A percentile compares a stretch with the other conserved stretches of the same genome.
Evolutionary conservation across 805 yeast genomes (phyloP).

Genomic region (Myxozyma kluyveri): DNA sequence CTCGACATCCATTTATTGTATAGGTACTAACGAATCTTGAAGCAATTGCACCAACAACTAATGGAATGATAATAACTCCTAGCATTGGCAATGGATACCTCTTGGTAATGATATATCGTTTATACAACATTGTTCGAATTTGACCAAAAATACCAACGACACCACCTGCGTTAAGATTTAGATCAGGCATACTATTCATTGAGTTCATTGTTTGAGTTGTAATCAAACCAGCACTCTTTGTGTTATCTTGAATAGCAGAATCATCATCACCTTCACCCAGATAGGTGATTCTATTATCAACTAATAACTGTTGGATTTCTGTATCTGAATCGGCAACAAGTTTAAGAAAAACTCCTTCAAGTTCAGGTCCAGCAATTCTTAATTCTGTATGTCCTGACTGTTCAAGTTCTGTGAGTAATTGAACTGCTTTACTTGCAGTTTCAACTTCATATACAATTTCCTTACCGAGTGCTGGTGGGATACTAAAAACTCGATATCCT

Average conservation of each 20-base stretch:
- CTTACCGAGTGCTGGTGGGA: constrained; percentile 22
- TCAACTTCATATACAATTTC: constrained; percentile 18
- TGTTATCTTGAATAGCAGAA: not conserved
- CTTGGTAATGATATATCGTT: constrained; percentile 16
- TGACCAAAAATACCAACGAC: constrained; percentile 16
- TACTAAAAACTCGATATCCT: constrained; percentile 32
- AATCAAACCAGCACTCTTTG: not conserved
- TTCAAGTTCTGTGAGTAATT: constrained; percentile 9
- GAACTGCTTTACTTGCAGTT: constrained; percentile 8
- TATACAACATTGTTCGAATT: constrained; percentile 22
- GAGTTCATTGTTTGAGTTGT: not conserved
- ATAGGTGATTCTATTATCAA: constrained; percentile 8
- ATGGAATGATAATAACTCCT: constrained; percentile 14
- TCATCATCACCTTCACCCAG: not conserved
- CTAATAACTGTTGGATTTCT: constrained; percentile 15
- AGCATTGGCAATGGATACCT: constrained; percentile 19
- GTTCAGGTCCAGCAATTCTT: constrained; percentile 36
- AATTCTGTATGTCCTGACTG: constrained; percentile 6
- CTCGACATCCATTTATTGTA: constrained; percentile 8
- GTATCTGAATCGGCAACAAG: constrained; percentile 30
- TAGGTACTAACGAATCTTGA: constrained; percentile 13
- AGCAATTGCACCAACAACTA: constrained; percentile 23
- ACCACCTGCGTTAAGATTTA: constrained; percentile 8
- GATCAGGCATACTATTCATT: not conserved
- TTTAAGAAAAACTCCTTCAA: constrained; percentile 38